Evolutionary conservation across 352 stramenopile genomes (phyloP).

Genomic region (Globisporangium polare): DNA sequence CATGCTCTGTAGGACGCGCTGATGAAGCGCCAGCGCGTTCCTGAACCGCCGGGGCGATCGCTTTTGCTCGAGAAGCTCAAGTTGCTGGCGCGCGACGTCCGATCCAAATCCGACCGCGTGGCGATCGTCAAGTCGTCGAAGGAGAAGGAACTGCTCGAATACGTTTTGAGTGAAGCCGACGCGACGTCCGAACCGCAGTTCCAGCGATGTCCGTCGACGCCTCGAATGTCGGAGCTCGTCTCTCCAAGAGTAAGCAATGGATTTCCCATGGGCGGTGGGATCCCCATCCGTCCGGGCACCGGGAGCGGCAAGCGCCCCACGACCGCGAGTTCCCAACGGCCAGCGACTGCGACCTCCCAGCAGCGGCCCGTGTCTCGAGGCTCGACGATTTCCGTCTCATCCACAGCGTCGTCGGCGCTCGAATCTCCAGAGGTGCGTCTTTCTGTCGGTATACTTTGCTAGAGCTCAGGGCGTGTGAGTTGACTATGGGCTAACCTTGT

Average conservation of each 20-base stretch:
- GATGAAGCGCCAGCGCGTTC: conserved; percentile 37
- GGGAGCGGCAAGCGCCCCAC: conserved; percentile 27
- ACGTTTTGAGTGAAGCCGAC: conserved; percentile 36
- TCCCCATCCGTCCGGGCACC: conserved; percentile 52
- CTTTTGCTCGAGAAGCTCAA: conserved; percentile 78
- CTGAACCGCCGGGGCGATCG: conserved; percentile 56
- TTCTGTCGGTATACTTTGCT: neutral
- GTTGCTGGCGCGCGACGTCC: conserved; percentile 41
- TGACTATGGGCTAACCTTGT: neutral
- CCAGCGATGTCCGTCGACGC: conserved; percentile 27
- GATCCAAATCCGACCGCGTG: conserved; percentile 14
- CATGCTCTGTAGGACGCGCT: conserved; percentile 44
- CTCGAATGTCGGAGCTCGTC: conserved; percentile 36
- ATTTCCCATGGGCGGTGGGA: neutral
- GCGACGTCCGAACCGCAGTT: conserved; percentile 14
- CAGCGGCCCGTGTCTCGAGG: conserved; percentile 54
- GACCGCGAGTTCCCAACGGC: conserved; percentile 46
- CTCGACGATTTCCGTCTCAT: conserved; percentile 60
- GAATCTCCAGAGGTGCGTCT: conserved; percentile 45
- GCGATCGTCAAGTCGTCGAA: conserved; percentile 29
- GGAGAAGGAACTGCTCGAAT: conserved; percentile 55
- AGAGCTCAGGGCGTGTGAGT: neutral
- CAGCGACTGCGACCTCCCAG: conserved; percentile 38
- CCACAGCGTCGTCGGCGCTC: conserved; percentile 45
- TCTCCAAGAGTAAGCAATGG: conserved; percentile 13